phyloP scores from a whole-genome alignment of 257 asterid species.

The Marsdenia floribunda region DNA sequence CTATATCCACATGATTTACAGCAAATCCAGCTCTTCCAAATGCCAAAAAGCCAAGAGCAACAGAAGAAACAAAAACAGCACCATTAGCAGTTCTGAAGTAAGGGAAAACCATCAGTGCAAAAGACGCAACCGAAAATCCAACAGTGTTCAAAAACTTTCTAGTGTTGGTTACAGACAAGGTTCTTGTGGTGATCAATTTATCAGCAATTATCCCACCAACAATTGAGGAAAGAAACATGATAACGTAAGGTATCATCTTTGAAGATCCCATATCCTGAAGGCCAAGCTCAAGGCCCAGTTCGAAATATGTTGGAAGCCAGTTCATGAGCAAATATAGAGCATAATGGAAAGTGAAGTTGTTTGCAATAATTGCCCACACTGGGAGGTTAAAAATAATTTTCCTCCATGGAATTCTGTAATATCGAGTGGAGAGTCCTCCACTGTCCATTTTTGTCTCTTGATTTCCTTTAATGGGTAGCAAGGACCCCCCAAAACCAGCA shows the following conservation, averaged over 20 bases:
- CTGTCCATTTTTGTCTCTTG: conserved; percentile 49
- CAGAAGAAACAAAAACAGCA: conserved; percentile 67
- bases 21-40: conserved; percentile 98
- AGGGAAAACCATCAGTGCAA: conserved; percentile 69
- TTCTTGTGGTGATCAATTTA: conserved; percentile 51
- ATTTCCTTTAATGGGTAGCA: conserved; percentile 52
- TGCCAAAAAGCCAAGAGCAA: conserved; percentile 87
- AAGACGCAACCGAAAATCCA: conserved; percentile 72
- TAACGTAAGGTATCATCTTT: conserved; percentile 82
- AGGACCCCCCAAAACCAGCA: conserved; percentile 69
- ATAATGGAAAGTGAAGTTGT: conserved; percentile 87
- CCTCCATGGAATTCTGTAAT: conserved; percentile 70
- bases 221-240: conserved; percentile 86
- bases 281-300: conserved; percentile 69
- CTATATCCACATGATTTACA: conserved; percentile 91
- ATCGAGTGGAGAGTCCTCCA: conserved; percentile 34
- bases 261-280: conserved; percentile 97
- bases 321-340: conserved; percentile 92
- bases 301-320: conserved; percentile 96
- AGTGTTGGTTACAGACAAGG: conserved; percentile 63
- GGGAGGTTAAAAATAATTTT: conserved; percentile 61
- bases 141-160: conserved; percentile 71
- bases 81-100: conserved; percentile 69
- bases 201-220: conserved; percentile 88
- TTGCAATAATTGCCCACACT: conserved; percentile 85